Base-by-base conservation (phyloP, 805 yeast species). In the Teunomyces kruisii region DNA sequence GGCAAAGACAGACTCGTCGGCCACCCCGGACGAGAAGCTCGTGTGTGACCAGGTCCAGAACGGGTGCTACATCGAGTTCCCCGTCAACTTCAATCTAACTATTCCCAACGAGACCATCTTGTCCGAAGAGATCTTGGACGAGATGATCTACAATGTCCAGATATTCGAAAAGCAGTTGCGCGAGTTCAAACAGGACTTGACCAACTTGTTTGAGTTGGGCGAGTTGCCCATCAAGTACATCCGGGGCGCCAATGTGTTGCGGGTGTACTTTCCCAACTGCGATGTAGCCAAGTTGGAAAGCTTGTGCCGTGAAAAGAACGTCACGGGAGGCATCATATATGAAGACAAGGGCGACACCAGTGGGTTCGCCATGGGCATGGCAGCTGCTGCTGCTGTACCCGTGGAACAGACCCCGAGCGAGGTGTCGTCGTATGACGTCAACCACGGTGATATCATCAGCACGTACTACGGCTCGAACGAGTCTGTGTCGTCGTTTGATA, bases 221-320 rank as follows among this genome's bases (percentile, higher is more conserved):
- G 81, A 82, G 49, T 76, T 82, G 51, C 89, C 87, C 7, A 68
- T 85, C 44, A 70, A 80, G 39, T 64, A 78, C 43, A 71, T 70
- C 38, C 56, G 64, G 31, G 59, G 65, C 9, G 65, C 71, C 26
- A 62, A 62, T 43, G 57, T 65, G 26, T 54, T 81, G 42, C 67
- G 84, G 51, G 79, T 84, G 10, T 84, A 79, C 58, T 87, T 88
- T 66, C 89, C 92, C 28, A 86, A 85, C 58, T 75, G 85, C 47
- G 88, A 85, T 48, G 64, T 74, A 6, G 67, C 61, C 5, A 80
- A 80, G 52, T 78, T 86, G 53, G 84, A 83, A 53, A 48, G 51
- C 15, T 62, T 86, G 47, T 63, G 86, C 47, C 58, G 71, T 32
- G 94, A 86, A 36, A 70, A 79, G 48, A 85, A 79, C 17, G 78